Base-by-base conservation (phyloP, 768 basidiomycete species). In the Chalciporus sphaerocephalus region DNA sequence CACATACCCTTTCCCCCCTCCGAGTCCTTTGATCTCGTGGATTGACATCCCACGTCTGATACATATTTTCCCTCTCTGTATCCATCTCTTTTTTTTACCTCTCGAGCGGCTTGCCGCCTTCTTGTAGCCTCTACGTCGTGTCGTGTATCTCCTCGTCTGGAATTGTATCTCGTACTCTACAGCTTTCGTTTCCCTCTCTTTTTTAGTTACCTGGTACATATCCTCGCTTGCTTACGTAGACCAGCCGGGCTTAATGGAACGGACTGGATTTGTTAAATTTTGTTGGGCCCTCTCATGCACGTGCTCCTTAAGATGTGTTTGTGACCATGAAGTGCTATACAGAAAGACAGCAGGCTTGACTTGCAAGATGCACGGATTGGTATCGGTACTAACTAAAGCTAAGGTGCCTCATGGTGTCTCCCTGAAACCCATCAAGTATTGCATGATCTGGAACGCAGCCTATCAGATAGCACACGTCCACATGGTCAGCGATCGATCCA, bases 401-500 rank as follows among this genome's bases (percentile, higher is more conserved):
- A n/a, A n/a, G n/a, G n/a, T n/a, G 4, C 25, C 28, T 15, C 40
- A 79, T 15, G 78, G 79, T 1, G 55, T 74, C 1, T 62, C 59
- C 48, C 83, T 75, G 62, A 79, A 75, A 6, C 85, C 83, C 78
- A 87, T 71, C 52, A 87, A 56, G 54, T 73, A 84, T 52, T 80
- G 68, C 82, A 86, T 83, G 45, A 71, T 78, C 56, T 85, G 83
- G 66, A 83, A 80, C 1, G 81, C 75, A 41, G 85, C 81, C 81
- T 83, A 44, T n/a, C n/a, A n/a, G n/a, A n/a, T n/a, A n/a, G n/a
- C n/a, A n/a, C n/a, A n/a, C n/a, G n/a, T n/a, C n/a, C n/a, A n/a
- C n/a, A n/a, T n/a, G n/a, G n/a, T n/a, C n/a, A n/a, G n/a, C n/a
- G n/a, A n/a, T n/a, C n/a, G n/a, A n/a, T n/a, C n/a, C n/a, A n/a